Conservation (phyloP, 331 rosid species). For the Quercus lobata region DNA sequence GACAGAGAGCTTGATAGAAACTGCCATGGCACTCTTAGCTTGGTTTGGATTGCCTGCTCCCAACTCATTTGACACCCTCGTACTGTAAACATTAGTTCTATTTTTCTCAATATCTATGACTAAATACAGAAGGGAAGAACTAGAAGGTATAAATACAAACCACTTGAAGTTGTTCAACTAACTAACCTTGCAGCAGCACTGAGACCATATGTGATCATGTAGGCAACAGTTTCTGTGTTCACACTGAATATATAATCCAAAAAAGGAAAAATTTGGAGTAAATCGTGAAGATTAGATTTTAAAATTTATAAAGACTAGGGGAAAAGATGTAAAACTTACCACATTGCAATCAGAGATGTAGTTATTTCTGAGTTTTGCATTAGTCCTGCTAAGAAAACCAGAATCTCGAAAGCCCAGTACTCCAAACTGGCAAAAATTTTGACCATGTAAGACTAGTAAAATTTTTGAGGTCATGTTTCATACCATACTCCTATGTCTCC, state of each 20-base stretch:
- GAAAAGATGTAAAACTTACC: slow-evolving; percentile 41
- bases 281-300: background rate
- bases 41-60: slow-evolving; percentile 62
- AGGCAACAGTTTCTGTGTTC: slow-evolving; percentile 68
- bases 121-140: slow-evolving; percentile 5
- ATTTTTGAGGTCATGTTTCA: slow-evolving; percentile 2
- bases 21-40: slow-evolving; percentile 75
- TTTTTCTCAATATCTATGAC: slow-evolving; percentile 1
- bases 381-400: slow-evolving; percentile 80
- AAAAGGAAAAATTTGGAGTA: background rate
- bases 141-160: background rate
- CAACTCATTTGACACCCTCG: slow-evolving; percentile 87
- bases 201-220: slow-evolving; percentile 69
- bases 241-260: slow-evolving; percentile 31
- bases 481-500: background rate
- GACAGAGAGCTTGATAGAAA: slow-evolving; percentile 61
- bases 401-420: slow-evolving; percentile 87
- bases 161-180: background rate
- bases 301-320: background rate
- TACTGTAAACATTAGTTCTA: slow-evolving; percentile 36
- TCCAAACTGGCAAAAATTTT: slow-evolving; percentile 55
- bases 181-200: slow-evolving; percentile 87
- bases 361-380: slow-evolving; percentile 56
- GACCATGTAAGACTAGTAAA: slow-evolving; percentile 3
- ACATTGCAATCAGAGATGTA: slow-evolving; percentile 84